Evolutionary conservation across 2,329 filamentous ascomycete genomes (phyloP).

Genomic region (Daldinia sp.): DNA sequence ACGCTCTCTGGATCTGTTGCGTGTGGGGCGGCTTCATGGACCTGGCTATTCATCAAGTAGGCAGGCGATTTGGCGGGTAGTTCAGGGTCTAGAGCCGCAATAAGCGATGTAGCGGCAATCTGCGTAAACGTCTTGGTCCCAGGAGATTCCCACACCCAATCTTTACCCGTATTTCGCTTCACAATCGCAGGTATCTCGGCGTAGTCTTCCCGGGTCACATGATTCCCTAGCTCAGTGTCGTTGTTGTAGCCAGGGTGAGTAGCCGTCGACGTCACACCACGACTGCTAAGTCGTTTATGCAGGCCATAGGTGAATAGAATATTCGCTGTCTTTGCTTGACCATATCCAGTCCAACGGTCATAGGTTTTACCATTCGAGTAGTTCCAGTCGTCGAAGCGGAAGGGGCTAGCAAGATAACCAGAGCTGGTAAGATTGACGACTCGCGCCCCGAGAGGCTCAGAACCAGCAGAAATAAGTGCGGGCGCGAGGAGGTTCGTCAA

Average conservation of each 20-base stretch:
- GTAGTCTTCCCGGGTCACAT: constrained; percentile 44
- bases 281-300: constrained; percentile 49
- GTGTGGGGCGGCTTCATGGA: constrained; percentile 50
- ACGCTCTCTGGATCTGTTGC: constrained; percentile 54
- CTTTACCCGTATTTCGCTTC: constrained; percentile 42
- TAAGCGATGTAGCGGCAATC: constrained; percentile 56
- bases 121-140: constrained; percentile 55
- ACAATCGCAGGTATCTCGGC: constrained; percentile 47
- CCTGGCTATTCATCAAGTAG: constrained; percentile 58
- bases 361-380: constrained; percentile 55
- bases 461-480: constrained; percentile 54
- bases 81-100: constrained; percentile 57
- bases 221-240: constrained; percentile 48
- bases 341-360: constrained; percentile 59
- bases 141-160: constrained; percentile 41
- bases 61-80: constrained; percentile 51
- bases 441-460: constrained; percentile 49
- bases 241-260: constrained; percentile 54
- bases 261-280: constrained; percentile 51
- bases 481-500: constrained; percentile 61
- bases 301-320: constrained; percentile 57
- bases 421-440: constrained; percentile 58
- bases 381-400: constrained; percentile 59
- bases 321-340: constrained; percentile 62
- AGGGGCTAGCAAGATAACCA: constrained; percentile 54